Base-by-base conservation (phyloP, 2,329 filamentous ascomycete species). In the Phialemoniopsis sp. region DNA sequence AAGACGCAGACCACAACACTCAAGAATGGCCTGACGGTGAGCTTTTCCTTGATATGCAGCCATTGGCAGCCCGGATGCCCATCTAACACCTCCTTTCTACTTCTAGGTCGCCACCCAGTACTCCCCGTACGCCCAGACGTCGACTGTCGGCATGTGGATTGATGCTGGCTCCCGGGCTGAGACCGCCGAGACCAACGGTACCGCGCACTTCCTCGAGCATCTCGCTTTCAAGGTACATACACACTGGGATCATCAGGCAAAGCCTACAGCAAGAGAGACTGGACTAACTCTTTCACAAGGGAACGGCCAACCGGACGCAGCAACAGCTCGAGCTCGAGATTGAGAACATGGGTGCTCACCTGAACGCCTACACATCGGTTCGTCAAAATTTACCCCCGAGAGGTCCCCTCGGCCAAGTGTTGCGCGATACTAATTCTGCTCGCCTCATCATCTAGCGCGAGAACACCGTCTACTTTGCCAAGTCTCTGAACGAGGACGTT, bases 401-500 rank as follows among this genome's bases (percentile, higher is more conserved):
- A 33, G 13, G 17, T 37, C 12, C 26, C 17, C 34, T 26, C 14
- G 17, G 29, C 4, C 8, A n/a, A n/a, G n/a, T 13, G 4, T 28
- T 18, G 12, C 28, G 21, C 21, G 6, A 26, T 6, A 26, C 21
- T 26, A 26, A 26, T 5, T 40, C 29, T 14, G 14, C 14, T 38
- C 13, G 28, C 34, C 13, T 33, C 13, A 13, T 32, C 7, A 6
- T 14, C n/a, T 58, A 88, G 90, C 89, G 93, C 68, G 93, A 98
- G 72, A 97, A 96, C 80, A 98, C 93, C 58, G 93, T 98, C 63
- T 98, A 98, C 81, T 98, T 97, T 70, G 93, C 93, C 70, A 96
- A 97, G 76, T 85, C 91, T 50, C 95, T 98, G 78, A 98, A 98
- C 77, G 82, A 86, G 69, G 91, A 98, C 65, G 89, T 97, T 46